Conservation (phyloP, 106 monocot species). For the Ottelia alismoides region DNA sequence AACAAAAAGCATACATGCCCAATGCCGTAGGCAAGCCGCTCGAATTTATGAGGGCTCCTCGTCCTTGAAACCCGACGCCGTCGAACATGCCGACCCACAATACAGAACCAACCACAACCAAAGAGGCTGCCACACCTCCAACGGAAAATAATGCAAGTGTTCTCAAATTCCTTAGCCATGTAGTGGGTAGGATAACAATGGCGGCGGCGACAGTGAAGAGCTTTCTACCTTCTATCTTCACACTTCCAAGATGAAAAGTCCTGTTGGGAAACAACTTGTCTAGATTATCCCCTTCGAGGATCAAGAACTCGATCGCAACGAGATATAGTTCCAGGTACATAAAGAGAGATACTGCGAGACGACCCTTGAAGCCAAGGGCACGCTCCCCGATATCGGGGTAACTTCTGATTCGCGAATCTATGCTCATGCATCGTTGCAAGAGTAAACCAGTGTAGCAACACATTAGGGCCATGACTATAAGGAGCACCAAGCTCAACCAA, state of each 20-base stretch:
- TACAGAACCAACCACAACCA: constrained; percentile 14
- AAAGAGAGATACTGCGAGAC: constrained; percentile 12
- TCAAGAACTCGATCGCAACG: constrained; percentile 25
- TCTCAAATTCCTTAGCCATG: constrained; percentile 18
- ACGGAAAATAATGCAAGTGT: constrained; percentile 19
- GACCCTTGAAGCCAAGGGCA: constrained; percentile 25
- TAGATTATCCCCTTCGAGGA: constrained; percentile 26
- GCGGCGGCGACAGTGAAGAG: constrained; percentile 11
- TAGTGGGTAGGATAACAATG: constrained; percentile 19
- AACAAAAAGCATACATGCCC: constrained; percentile 27
- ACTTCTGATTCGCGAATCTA: constrained; percentile 1
- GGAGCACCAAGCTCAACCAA: constrained; percentile 22
- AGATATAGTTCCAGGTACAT: constrained; percentile 26
- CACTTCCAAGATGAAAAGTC: neutral
- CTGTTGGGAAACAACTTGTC: constrained; percentile 20
- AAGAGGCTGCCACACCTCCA: constrained; percentile 23
- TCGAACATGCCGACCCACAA: constrained; percentile 12
- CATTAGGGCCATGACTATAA: constrained; percentile 10
- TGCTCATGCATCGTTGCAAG: constrained; percentile 26
- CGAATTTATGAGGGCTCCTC: constrained; percentile 6
- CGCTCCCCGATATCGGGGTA: constrained; percentile 24
- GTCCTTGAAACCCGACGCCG: constrained; percentile 15
- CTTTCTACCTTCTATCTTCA: constrained; percentile 13
- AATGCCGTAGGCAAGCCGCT: constrained; percentile 19
- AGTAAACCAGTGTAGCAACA: constrained; percentile 30